Base-by-base conservation (phyloP, 2,329 filamentous ascomycete genomes). In the Colletotrichum spaethianum region DNA sequence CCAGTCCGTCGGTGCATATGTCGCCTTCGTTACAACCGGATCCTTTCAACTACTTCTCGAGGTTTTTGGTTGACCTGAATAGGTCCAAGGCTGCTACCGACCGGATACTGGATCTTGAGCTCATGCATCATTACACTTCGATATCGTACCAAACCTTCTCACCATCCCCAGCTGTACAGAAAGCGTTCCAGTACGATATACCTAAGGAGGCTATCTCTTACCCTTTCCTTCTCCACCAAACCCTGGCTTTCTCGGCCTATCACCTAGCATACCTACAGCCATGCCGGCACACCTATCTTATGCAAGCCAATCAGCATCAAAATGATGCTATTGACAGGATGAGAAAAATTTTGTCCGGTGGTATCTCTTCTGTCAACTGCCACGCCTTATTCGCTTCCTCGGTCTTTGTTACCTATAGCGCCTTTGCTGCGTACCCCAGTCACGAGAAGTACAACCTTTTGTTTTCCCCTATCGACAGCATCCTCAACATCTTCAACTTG, bases 41-140 rank as follows among this genome's bases (percentile, higher is more conserved):
- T 7, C 64, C 64, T 6, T 67, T 74, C 70, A 36, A 73, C 1
- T 77, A 77, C 56, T 75, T 78, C 28, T 69, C 72, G 26, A 75
- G 74, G 31, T 75, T 78, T 8, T 66, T 75, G 2, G 75, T 71
- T 2, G 72, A 74, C 36, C 70, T 73, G 72, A 76, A 73, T 73
- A 64, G 64, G 66, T 53, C 66, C 38, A 56, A 63, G 63, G 40
- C 55, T 71, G 73, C n/a, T 75, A 77, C 56, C 73, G 76, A 31
- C 59, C 82, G 80, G 80, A 77, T 79, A 12, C 76, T 77, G 6
- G 81, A 83, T 62, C 78, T 83, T 16, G 78, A 81, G 67, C 75
- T 82, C 40, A 78, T 83, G 75, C 80, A 83, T 46, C 80, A 82
- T 44, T 82, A 78, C 65, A 79, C 78, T 5, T 74, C 78, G 7